Percentiles rank a stretch among this genome's conserved stretches.
Conservation (phyloP, 2,329 filamentous ascomycete genomes). For the Hypomyces perniciosus region DNA sequence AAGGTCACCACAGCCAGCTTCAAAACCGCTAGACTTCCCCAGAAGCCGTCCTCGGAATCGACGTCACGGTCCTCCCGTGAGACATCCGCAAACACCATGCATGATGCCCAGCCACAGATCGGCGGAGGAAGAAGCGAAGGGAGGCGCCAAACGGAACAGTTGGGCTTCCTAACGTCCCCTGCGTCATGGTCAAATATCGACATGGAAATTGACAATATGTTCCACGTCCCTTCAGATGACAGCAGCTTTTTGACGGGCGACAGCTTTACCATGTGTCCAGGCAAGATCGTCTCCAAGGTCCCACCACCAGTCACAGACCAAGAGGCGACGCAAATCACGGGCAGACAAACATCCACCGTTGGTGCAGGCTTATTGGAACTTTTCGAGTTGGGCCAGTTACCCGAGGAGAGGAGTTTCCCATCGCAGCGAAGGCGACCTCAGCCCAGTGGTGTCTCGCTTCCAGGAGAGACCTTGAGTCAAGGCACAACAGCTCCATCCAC, state of each 20-base stretch:
- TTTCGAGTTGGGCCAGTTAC: not conserved
- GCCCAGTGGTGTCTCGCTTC: not conserved
- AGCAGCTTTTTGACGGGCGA: not conserved
- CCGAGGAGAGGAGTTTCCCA: not conserved
- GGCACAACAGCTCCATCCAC: not conserved
- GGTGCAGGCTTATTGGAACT: not conserved
- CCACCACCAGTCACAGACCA: not conserved
- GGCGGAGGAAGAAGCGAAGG: not conserved
- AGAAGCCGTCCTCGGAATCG: not conserved
- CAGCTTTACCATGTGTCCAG: not conserved
- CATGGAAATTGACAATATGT: not conserved
- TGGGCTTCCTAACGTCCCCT: not conserved
- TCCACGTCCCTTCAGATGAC: not conserved
- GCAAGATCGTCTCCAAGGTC: not conserved
- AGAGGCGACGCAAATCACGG: not conserved
- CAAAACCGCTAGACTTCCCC: not conserved
- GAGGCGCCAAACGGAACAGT: too few relatives aligned
- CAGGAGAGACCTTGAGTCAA: not conserved
- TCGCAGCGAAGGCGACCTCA: not conserved
- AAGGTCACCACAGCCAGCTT: not conserved
- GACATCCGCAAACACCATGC: not conserved
- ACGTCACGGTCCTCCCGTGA: not conserved
- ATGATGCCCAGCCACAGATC: not conserved
- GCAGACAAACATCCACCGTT: not conserved
- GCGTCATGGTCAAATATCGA: not conserved